Base-by-base conservation (phyloP, 768 basidiomycete genomes). In the Lentinula guzmanii region DNA sequence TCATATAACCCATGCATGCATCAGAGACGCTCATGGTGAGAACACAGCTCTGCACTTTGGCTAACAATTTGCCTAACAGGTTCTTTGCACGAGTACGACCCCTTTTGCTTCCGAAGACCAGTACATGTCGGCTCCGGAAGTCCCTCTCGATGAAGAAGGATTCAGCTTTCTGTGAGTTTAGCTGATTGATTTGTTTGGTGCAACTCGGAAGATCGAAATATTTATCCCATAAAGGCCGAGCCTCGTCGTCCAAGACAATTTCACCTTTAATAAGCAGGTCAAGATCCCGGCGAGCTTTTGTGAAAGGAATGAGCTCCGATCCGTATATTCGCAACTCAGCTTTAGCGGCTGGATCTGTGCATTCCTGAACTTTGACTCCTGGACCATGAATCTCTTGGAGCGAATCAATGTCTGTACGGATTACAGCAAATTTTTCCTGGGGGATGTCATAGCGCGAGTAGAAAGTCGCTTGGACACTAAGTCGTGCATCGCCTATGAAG, bases 171-270 rank as follows among this genome's bases (percentile, higher is more conserved):
- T 73, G 70, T 8, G 13, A 13, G 62, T 77, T 77, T 21, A 82
- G 37, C 31, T 68, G 66, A n/a, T 75, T 73, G 33, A 85, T 56
- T 8, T 70, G 70, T 28, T 72, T 72, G 21, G 62, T 59, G 43
- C 81, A 78, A 61, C 75, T 77, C n/a, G 72, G 53, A n/a, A 72
- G 69, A 15, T 76, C 72, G 61, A 85, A 77, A 59, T 80, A 81
- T 16, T 78, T 77, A 53, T 82, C 78, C 83, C 84, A 85, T 3
- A 78, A 61, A 1, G 64, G 60, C 21, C 63, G 62, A 0, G 68
- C 70, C 3, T 76, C 74, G 0, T 72, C 69, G 13, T 64, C n/a
- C 11, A 60, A 64, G 35, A 80, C 60, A 13, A 77, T 61, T 13
- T 74, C 67, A 6, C 83, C 83, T 5, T 70, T 68, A 24, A 84